These are phyloP conservation scores for Mrakia hoshinonis DNA, from an alignment of 768 basidiomycete species.

Conservation along the genomic window DNA sequence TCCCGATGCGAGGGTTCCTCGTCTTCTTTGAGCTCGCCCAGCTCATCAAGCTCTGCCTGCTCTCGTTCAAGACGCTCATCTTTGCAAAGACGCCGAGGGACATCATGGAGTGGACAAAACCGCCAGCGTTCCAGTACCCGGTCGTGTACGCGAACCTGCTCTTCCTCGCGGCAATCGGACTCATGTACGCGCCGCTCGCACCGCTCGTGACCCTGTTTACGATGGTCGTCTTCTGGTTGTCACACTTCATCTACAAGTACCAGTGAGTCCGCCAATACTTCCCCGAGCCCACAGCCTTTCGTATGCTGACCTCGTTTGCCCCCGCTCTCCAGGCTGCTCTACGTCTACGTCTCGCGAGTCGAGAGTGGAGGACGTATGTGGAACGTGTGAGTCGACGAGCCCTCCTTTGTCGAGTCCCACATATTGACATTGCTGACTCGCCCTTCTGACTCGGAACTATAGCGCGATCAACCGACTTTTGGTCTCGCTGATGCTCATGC, in stretches of 20 bases:
- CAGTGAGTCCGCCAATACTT: conserved; percentile 33
- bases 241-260: conserved; percentile 79
- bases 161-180: conserved; percentile 84
- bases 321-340: conserved; percentile 81
- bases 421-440: too few species aligned
- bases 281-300: too few species aligned
- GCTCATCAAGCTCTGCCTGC: conserved; percentile 67
- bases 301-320: too few species aligned
- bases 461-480: conserved; percentile 81
- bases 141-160: conserved; percentile 58
- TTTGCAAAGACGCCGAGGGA: conserved; percentile 42
- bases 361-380: conserved; percentile 69
- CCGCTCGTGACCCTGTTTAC: conserved; percentile 79
- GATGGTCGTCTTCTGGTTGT: conserved; percentile 71
- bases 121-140: conserved; percentile 78
- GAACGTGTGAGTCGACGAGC: conserved; percentile 40
- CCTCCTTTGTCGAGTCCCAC: background rate
- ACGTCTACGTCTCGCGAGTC: conserved; percentile 76
- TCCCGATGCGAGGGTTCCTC: conserved; percentile 93
- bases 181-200: conserved; percentile 81
- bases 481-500: conserved; percentile 73
- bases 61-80: conserved; percentile 65
- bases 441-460: too few species aligned
- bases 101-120: conserved; percentile 45
- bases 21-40: conserved; percentile 92